Base-by-base conservation (phyloP, 768 basidiomycete species). In the Auriscalpium microsporum region DNA sequence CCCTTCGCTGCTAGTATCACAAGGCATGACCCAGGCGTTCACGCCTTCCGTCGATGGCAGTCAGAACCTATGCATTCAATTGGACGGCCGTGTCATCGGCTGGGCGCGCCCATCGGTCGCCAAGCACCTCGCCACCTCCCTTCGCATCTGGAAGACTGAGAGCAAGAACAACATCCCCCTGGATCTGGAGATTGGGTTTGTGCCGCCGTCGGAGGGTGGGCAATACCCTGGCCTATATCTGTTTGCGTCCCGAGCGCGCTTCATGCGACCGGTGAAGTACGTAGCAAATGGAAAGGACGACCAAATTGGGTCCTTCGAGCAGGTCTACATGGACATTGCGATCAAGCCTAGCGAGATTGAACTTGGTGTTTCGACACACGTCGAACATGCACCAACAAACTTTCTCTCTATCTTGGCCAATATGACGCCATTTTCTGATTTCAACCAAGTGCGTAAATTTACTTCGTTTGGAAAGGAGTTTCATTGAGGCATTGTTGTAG, bases 321-420 rank as follows among this genome's bases (percentile, higher is more conserved):
- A 99, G 72, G 96, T 97, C 6, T 99, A 98, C 68, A 93, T 98
- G 92, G 91, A 99, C 66, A 90, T 99, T 67, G 95, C 96, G 3
- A 86, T 90, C 64, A 90, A 82, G 53, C 86, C 85, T 4, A 85
- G 86, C 62, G 96, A 96, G 70, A 86, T 97, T 55, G 76, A 79
- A 57, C 57, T 63, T 54, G 83, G 78, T 14, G 75, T 89, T 8
- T 87, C 92, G 17, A 89, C 90, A 1, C 96, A 99, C 69, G 87
- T 96, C 44, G 96, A 99, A 72, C 86, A 92, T 64, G 78, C 89
- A 42, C 91, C 96, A 4, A 97, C 96, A 8, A 94, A 92, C 68
- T 94, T 99, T 70, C 72, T 99, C 53, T 95, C 92, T 2, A 95
- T 99, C 63, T 79, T 99, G 59, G 96, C 96, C 46, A 97, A 98